Percentiles rank a stretch among this genome's conserved stretches.
These are phyloP conservation scores for Rhinocladiella similis DNA, from an alignment of 2,329 filamentous ascomycete species.

Conservation along the genomic window DNA sequence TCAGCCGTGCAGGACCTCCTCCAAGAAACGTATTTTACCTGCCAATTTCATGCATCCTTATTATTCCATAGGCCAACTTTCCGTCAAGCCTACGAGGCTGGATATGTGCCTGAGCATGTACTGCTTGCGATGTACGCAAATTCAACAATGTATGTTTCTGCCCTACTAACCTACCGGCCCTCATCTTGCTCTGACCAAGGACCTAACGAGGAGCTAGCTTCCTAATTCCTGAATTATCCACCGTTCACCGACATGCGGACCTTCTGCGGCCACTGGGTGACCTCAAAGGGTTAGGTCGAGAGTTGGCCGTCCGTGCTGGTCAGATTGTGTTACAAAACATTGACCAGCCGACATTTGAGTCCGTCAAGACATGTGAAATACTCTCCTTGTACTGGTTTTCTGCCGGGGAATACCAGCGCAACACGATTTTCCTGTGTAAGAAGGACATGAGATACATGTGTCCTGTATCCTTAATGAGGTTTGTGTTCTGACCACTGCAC, in stretches of 20 bases:
- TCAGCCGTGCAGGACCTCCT: conserved; percentile 3
- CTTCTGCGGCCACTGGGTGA: conserved; percentile 8
- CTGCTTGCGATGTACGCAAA: conserved; percentile 9
- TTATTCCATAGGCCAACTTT: conserved; percentile 11
- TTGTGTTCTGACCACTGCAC: too few relatives aligned
- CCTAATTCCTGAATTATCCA: background rate
- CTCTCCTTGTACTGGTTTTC: conserved; percentile 18
- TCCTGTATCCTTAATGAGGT: too few relatives aligned
- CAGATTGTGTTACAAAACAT: conserved; percentile 13
- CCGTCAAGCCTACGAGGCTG: background rate
- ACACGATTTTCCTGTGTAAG: conserved; percentile 14
- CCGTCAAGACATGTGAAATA: conserved; percentile 13
- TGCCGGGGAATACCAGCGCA: conserved; percentile 7
- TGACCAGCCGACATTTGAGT: conserved; percentile 14
- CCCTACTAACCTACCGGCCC: background rate
- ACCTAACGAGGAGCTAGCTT: too few relatives aligned
- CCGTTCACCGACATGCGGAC: background rate
- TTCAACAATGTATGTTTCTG: conserved; percentile 10
- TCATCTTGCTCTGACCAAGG: too few relatives aligned
- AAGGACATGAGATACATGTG: too few relatives aligned
- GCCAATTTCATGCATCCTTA: conserved; percentile 12
- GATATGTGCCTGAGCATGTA: conserved; percentile 1
- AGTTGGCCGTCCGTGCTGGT: conserved; percentile 11
- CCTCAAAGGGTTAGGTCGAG: conserved; percentile 2
- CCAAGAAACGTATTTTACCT: conserved; percentile 14